phyloP scores from a whole-genome alignment of 139 green algal species.

The Raphidocelis subcapitata region DNA sequence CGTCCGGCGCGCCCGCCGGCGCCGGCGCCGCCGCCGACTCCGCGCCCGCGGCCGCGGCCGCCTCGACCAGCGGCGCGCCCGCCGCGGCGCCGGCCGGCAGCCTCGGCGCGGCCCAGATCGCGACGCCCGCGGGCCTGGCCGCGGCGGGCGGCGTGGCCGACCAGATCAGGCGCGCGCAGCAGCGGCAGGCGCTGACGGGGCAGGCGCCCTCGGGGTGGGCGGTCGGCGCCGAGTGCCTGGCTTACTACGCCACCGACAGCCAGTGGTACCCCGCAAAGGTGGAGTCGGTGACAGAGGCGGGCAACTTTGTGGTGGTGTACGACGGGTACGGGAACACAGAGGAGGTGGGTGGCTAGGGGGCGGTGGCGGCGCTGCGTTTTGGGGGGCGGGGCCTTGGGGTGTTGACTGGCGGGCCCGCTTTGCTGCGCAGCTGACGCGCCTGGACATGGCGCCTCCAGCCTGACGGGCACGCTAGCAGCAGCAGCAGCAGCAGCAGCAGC shows the following conservation, averaged over 20 bases:
- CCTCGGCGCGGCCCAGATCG: conserved; percentile 12
- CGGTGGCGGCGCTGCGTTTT: neutral
- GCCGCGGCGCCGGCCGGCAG: neutral
- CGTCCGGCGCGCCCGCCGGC: neutral
- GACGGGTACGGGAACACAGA: conserved; percentile 69
- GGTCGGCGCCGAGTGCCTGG: conserved; percentile 65
- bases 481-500: too few species aligned
- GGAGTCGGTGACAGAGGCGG: conserved; percentile 37
- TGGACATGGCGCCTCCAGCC: too few species aligned
- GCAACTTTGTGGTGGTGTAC: conserved; percentile 77
- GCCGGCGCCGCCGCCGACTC: neutral
- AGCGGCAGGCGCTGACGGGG: conserved; percentile 56
- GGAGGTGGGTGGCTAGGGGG: conserved; percentile 44
- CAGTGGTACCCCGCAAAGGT: conserved; percentile 50
- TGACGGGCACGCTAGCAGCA: too few species aligned
- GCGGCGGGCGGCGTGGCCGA: conserved; percentile 60
- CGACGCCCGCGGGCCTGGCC: conserved; percentile 36
- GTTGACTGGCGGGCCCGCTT: too few species aligned
- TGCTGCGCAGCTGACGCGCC: too few species aligned
- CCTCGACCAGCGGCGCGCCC: neutral
- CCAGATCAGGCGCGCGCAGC: conserved; percentile 73
- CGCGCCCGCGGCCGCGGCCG: too few species aligned
- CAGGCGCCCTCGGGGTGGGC: conserved; percentile 75
- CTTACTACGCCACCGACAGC: conserved; percentile 57
- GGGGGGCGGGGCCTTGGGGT: too few species aligned